Percentiles rank a stretch among this genome's conserved stretches.
Conservation (phyloP, 768 basidiomycete genomes). For the Dioszegia crocea region DNA sequence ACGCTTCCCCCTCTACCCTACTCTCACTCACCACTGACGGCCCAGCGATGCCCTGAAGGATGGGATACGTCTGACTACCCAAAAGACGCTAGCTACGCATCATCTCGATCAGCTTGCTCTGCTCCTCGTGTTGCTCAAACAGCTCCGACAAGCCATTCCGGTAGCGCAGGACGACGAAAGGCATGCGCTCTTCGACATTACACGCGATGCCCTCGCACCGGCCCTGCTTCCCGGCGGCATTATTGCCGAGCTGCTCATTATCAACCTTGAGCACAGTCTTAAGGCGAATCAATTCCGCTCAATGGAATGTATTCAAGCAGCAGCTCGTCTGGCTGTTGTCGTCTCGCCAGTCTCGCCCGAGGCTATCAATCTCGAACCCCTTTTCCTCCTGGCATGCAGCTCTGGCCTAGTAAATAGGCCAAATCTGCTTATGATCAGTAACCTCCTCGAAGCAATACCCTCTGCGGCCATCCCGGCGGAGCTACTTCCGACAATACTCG, state of each 20-base stretch:
- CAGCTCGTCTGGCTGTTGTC: constrained; percentile 1
- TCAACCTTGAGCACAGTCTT: constrained; percentile 14
- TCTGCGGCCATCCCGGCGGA: constrained; percentile 2
- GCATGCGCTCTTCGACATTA: neutral
- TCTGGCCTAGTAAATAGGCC: constrained; percentile 14
- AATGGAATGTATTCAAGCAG: constrained; percentile 14
- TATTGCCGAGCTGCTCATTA: constrained; percentile 12
- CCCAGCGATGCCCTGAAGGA: neutral
- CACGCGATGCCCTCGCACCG: constrained; percentile 12
- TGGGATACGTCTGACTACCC: constrained; percentile 9
- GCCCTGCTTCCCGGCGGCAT: constrained; percentile 16
- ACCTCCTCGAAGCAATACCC: constrained; percentile 19
- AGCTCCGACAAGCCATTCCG: constrained; percentile 8
- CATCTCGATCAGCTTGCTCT: constrained; percentile 25
- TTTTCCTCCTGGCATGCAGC: constrained; percentile 15
- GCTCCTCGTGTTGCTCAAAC: constrained; percentile 18
- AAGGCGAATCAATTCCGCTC: constrained; percentile 26
- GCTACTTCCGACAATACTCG: constrained; percentile 15
- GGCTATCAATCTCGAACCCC: constrained; percentile 21
- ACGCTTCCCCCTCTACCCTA: neutral
- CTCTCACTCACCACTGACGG: neutral
- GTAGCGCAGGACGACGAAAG: neutral
- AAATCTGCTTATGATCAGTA: constrained; percentile 12
- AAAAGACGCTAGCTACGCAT: neutral
- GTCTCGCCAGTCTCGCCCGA: neutral